phyloP scores from a whole-genome alignment of 2,329 filamentous ascomycete species.

The Macrophomina pseudophaseolina region DNA sequence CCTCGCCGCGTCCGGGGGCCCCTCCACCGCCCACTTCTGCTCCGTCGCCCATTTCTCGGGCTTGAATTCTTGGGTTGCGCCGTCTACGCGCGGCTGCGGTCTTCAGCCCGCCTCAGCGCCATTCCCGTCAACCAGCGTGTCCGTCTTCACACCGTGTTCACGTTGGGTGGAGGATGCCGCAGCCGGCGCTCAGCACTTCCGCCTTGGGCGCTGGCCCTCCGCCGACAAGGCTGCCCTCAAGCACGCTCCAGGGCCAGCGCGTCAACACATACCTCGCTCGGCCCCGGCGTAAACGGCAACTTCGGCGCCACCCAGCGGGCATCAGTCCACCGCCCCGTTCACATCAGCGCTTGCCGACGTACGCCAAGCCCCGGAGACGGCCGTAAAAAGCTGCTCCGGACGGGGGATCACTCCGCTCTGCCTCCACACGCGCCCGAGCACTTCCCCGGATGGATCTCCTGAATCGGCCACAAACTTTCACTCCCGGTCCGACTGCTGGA shows the following conservation, averaged over 20 bases:
- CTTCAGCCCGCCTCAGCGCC: background rate
- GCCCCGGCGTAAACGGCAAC: background rate
- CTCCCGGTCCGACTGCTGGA: slow-evolving; percentile 7
- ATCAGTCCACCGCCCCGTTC: slow-evolving; percentile 13
- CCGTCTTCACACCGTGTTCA: background rate
- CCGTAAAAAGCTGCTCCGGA: background rate
- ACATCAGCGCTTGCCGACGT: slow-evolving; percentile 4
- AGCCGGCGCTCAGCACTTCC: background rate
- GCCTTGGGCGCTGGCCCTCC: background rate
- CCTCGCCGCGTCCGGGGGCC: background rate
- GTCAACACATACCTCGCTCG: background rate
- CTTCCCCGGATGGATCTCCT: slow-evolving; percentile 22
- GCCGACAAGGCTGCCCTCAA: background rate
- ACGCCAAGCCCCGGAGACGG: slow-evolving; percentile 11
- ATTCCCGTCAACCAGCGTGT: background rate
- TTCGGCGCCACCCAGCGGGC: slow-evolving; percentile 1
- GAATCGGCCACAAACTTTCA: slow-evolving; percentile 2
- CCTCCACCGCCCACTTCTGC: background rate
- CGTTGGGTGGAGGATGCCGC: background rate
- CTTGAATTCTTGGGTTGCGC: no score
- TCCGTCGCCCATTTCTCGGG: background rate
- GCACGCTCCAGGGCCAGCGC: background rate
- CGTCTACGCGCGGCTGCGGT: background rate
- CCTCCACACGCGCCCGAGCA: slow-evolving; percentile 5
- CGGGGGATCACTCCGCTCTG: slow-evolving; percentile 21